Percentiles rank a stretch among this genome's conserved stretches.
These are phyloP conservation scores for Boechera stricta DNA, from an alignment of 345 rosid genomes.

Conservation along the genomic window DNA sequence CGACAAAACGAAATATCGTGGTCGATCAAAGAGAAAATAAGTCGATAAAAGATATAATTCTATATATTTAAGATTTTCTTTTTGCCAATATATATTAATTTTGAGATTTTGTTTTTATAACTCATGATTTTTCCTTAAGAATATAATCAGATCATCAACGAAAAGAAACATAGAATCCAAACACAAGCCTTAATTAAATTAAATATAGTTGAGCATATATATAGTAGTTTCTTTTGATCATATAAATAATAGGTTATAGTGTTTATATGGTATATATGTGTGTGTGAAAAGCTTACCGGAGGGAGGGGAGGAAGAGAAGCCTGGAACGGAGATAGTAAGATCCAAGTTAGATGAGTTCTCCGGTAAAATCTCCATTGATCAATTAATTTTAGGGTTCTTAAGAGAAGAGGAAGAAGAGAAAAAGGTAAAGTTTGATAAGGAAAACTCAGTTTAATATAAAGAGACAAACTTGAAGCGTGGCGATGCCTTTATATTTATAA, in stretches of 20 bases:
- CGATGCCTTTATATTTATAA: constrained; percentile 43
- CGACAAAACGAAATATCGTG: background rate
- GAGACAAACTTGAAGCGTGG: constrained; percentile 42
- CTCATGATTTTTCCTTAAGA: background rate
- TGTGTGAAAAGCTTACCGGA: constrained; percentile 49
- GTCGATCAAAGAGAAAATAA: constrained; percentile 5
- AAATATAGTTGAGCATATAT: background rate
- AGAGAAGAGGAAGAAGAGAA: constrained; percentile 36
- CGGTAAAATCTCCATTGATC: constrained; percentile 63
- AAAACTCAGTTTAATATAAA: constrained; percentile 31
- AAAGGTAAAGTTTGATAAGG: constrained; percentile 48
- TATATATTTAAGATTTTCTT: background rate
- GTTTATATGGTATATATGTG: background rate
- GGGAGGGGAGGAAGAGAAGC: constrained; percentile 71
- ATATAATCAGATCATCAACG: constrained; percentile 5
- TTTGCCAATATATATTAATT: background rate
- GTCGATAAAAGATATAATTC: background rate
- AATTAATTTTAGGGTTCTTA: constrained; percentile 29
- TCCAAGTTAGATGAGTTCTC: constrained; percentile 70
- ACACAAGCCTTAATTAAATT: background rate
- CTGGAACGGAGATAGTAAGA: constrained; percentile 81
- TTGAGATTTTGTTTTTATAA: background rate
- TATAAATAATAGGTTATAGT: background rate
- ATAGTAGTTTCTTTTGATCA: constrained; percentile 4
- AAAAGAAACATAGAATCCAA: constrained; percentile 21